These are phyloP conservation scores for Ganoderma lingzhi DNA, from an alignment of 1,284 basidiomycete species.

Conservation along the genomic window DNA sequence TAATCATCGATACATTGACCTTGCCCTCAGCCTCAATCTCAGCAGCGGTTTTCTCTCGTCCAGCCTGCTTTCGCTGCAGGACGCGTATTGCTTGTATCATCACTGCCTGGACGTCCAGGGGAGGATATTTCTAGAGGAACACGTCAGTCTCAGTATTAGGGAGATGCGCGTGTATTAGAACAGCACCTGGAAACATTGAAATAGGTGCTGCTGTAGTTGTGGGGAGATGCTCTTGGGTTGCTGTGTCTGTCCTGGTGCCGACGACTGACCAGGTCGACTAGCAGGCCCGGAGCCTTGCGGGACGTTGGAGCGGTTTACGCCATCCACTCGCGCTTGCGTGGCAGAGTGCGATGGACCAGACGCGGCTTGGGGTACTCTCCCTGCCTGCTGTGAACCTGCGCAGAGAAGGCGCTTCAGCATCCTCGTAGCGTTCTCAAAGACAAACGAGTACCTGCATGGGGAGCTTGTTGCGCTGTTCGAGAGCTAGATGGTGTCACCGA, in stretches of 20 bases:
- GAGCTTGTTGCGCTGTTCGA: neutral
- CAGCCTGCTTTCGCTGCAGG: neutral
- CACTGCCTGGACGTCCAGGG: neutral
- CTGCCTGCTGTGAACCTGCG: neutral
- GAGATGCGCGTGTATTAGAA: neutral
- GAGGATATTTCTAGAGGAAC: neutral
- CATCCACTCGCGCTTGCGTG: neutral
- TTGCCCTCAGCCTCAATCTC: neutral
- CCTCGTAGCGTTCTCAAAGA: neutral
- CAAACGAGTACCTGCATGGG: neutral
- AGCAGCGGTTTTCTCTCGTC: neutral
- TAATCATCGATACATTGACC: neutral
- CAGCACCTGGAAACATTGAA: conserved; percentile 17
- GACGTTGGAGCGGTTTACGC: neutral
- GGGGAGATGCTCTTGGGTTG: neutral
- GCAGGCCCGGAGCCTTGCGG: neutral
- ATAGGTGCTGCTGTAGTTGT: conserved; percentile 13
- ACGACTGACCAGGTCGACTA: neutral
- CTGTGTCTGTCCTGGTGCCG: neutral
- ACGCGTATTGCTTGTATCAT: neutral
- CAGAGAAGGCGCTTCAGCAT: neutral
- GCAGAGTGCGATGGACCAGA: neutral
- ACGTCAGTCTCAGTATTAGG: neutral
- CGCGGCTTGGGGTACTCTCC: neutral
- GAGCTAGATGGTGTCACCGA: neutral